A percentile compares a stretch with the other conserved stretches of the same genome.
Conservation (phyloP, 495 filamentous ascomycete species). For the Mytilinidion resinicola region DNA sequence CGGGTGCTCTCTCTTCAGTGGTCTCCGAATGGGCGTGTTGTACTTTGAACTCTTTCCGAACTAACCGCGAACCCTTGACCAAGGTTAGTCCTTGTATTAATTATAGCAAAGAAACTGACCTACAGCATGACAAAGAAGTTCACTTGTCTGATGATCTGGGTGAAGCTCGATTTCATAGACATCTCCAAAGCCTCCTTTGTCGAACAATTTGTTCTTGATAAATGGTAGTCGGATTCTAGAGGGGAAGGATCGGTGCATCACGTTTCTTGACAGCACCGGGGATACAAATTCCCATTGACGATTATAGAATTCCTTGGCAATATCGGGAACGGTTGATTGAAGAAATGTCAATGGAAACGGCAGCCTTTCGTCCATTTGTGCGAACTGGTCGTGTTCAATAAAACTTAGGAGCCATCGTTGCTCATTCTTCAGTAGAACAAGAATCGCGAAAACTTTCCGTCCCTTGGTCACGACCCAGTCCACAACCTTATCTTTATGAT, state of each 20-base stretch:
- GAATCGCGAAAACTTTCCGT: slow-evolving; percentile 2
- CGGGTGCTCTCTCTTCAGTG: too few relatives aligned
- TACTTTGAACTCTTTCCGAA: background rate
- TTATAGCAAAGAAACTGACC: background rate
- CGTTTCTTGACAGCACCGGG: background rate
- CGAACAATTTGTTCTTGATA: background rate
- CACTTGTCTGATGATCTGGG: background rate
- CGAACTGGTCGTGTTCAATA: slow-evolving; percentile 1
- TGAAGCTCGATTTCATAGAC: slow-evolving; percentile 7
- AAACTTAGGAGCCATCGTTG: background rate
- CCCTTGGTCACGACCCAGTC: background rate
- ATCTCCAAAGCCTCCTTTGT: background rate
- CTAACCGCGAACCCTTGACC: background rate
- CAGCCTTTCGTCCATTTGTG: background rate
- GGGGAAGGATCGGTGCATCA: background rate
- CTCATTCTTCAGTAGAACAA: slow-evolving; percentile 1
- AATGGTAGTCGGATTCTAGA: background rate
- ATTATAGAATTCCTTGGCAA: slow-evolving; percentile 3
- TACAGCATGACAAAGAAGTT: background rate
- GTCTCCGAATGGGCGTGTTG: too few relatives aligned
- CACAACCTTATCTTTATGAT: background rate
- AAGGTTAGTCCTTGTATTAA: background rate
- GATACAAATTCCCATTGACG: slow-evolving; percentile 3
- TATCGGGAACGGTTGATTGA: background rate
- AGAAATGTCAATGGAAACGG: background rate